Evolutionary conservation across 768 basidiomycete species (phyloP).

Genomic region (Boletus pseudopeckii): DNA sequence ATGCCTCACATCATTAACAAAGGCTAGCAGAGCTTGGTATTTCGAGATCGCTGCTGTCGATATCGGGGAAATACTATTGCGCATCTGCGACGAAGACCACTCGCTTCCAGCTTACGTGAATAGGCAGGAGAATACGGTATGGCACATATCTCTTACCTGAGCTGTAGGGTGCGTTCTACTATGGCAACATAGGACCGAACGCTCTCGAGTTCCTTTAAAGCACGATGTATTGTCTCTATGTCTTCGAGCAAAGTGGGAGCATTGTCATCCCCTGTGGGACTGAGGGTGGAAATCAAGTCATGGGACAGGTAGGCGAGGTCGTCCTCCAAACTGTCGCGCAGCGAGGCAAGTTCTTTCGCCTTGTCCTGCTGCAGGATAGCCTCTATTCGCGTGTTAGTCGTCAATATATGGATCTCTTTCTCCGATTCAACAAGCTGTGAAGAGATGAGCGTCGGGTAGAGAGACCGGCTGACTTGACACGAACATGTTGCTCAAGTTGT

Average conservation of each 20-base stretch:
- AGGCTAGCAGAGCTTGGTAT: constrained; percentile 60
- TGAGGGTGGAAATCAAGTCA: constrained; percentile 57
- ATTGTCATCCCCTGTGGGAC: constrained; percentile 41
- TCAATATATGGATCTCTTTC: constrained; percentile 42
- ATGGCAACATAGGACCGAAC: constrained; percentile 75
- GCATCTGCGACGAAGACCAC: constrained; percentile 52
- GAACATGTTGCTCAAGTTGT: constrained; percentile 45
- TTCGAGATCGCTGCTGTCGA: constrained; percentile 46
- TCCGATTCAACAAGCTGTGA: constrained; percentile 60
- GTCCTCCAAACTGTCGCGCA: constrained; percentile 74
- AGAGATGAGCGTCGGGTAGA: constrained; percentile 22
- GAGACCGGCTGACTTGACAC: constrained; percentile 25
- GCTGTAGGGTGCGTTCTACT: constrained; percentile 62
- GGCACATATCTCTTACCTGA: constrained; percentile 52
- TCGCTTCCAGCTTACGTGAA: constrained; percentile 43
- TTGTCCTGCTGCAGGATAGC: constrained; percentile 52
- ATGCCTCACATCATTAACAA: constrained; percentile 49
- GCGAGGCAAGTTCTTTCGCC: constrained; percentile 71
- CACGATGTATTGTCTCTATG: constrained; percentile 74
- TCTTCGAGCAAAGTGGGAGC: constrained; percentile 73
- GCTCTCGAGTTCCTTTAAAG: constrained; percentile 71
- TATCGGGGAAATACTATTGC: constrained; percentile 37
- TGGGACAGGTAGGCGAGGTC: constrained; percentile 66
- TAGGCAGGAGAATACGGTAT: neutral
- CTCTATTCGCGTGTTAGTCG: constrained; percentile 45